Percentiles rank a stretch among this genome's conserved stretches.
phyloP scores from a whole-genome alignment of 345 rosid species.

The Trapa incisa region DNA sequence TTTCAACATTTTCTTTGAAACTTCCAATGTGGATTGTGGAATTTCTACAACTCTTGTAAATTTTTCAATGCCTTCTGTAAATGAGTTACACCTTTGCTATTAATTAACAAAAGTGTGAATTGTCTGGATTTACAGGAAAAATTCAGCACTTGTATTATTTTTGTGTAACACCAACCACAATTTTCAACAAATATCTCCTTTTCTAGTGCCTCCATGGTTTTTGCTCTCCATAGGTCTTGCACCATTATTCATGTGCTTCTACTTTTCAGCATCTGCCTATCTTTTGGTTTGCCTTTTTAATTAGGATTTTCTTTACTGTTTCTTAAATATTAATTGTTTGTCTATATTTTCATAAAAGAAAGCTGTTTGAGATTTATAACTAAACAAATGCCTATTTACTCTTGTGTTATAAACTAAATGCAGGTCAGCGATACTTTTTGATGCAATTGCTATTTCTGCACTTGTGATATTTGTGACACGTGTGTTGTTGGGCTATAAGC shows the following conservation, averaged over 20 bases:
- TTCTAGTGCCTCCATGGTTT: neutral
- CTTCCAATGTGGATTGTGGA: too few relatives aligned
- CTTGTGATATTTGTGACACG: conserved; percentile 71
- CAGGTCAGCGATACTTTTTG: conserved; percentile 88
- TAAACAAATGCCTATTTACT: neutral
- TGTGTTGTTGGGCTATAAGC: conserved; percentile 89
- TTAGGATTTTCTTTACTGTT: neutral
- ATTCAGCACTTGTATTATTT: neutral
- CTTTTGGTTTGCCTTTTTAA: neutral
- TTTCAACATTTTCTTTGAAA: too few relatives aligned
- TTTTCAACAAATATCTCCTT: neutral
- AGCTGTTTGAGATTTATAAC: neutral
- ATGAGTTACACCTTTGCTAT: neutral
- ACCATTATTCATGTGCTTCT: neutral
- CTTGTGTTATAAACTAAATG: conserved; percentile 3
- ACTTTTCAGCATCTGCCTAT: neutral
- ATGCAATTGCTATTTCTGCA: conserved; percentile 67
- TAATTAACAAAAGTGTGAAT: neutral
- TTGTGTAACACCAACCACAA: neutral
- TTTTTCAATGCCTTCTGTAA: neutral
- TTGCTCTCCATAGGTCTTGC: neutral
- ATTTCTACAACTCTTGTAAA: neutral
- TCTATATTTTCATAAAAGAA: too few relatives aligned
- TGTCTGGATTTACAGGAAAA: neutral
- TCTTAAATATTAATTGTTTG: neutral